Evolutionary conservation across 2,329 filamentous ascomycete genomes (phyloP).

Genomic region (Sarocladiaceae sp.): DNA sequence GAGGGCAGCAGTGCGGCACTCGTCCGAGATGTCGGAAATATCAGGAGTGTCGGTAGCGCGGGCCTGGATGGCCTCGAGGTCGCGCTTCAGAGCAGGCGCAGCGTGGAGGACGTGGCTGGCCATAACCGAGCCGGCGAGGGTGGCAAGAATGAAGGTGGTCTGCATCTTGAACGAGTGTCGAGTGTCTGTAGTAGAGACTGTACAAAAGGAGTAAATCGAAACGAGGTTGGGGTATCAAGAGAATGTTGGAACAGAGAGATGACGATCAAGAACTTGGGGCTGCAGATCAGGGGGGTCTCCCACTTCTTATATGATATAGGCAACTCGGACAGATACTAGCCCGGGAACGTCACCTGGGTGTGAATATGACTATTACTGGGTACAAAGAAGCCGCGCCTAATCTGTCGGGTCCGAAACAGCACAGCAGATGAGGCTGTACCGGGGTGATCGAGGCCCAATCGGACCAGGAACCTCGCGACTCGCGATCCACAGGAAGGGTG

Average conservation of each 20-base stretch:
- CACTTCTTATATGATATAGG: too few species aligned
- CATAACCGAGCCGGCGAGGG: slow-evolving; percentile 17
- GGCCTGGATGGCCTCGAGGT: slow-evolving; percentile 5
- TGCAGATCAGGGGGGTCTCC: too few species aligned
- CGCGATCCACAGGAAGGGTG: too few species aligned
- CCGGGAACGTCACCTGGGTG: too few species aligned
- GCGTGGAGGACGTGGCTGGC: slow-evolving; percentile 7
- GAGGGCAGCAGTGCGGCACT: slow-evolving; percentile 19
- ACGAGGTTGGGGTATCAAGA: slow-evolving; percentile 7
- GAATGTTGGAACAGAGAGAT: neutral
- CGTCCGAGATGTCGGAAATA: slow-evolving; percentile 24
- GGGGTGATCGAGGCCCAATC: too few species aligned
- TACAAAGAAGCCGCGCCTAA: too few species aligned
- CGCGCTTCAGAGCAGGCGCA: slow-evolving; percentile 10
- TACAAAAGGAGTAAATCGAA: neutral
- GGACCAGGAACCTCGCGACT: too few species aligned
- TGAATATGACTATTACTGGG: too few species aligned
- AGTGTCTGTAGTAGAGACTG: neutral
- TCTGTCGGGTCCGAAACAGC: too few species aligned
- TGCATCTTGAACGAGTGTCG: slow-evolving; percentile 6
- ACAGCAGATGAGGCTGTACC: too few species aligned
- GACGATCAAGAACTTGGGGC: too few species aligned
- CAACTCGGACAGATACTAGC: too few species aligned
- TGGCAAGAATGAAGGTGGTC: slow-evolving; percentile 14
- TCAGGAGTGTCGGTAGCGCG: slow-evolving; percentile 7